Percentiles rank a stretch among this genome's conserved stretches.
Conservation (phyloP, 768 basidiomycete species). For the Russula compacta region DNA sequence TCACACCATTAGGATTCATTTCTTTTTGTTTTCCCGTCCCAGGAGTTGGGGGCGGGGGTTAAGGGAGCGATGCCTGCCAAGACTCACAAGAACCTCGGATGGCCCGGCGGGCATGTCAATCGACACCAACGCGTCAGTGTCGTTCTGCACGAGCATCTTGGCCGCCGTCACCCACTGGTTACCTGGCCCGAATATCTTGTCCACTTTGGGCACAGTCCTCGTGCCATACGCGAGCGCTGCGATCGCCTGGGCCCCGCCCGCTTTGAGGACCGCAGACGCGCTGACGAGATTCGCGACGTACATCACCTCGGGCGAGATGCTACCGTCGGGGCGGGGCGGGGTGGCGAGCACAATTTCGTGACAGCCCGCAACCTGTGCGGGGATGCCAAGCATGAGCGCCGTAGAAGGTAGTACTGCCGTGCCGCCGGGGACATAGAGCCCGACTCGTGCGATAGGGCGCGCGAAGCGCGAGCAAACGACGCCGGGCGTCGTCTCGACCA, state of each 20-base stretch:
- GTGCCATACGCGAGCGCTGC: slow-evolving; percentile 97
- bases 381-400: slow-evolving; percentile 95
- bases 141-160: slow-evolving; percentile 99
- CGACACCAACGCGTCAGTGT: slow-evolving; percentile 89
- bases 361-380: slow-evolving; percentile 96
- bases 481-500: slow-evolving; percentile 96
- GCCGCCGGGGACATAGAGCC: slow-evolving; percentile 94
- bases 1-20: background rate
- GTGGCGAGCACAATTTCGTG: slow-evolving; percentile 88
- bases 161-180: slow-evolving; percentile 99
- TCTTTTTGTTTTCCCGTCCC: background rate
- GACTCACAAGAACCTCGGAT: slow-evolving; percentile 87
- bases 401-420: slow-evolving; percentile 95
- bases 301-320: slow-evolving; percentile 92
- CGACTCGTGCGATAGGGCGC: slow-evolving; percentile 90
- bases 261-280: slow-evolving; percentile 83
- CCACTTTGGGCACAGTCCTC: slow-evolving; percentile 89
- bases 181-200: slow-evolving; percentile 98
- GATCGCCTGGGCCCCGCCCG: slow-evolving; percentile 94
- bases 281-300: slow-evolving; percentile 92
- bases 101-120: slow-evolving; percentile 99
- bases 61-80: background rate
- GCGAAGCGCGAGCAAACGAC: slow-evolving; percentile 94
- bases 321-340: slow-evolving; percentile 89
- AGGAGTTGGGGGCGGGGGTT: too few relatives aligned